Conservation (phyloP, 2,329 filamentous ascomycete genomes). For the Geoglossum cookeanum region DNA sequence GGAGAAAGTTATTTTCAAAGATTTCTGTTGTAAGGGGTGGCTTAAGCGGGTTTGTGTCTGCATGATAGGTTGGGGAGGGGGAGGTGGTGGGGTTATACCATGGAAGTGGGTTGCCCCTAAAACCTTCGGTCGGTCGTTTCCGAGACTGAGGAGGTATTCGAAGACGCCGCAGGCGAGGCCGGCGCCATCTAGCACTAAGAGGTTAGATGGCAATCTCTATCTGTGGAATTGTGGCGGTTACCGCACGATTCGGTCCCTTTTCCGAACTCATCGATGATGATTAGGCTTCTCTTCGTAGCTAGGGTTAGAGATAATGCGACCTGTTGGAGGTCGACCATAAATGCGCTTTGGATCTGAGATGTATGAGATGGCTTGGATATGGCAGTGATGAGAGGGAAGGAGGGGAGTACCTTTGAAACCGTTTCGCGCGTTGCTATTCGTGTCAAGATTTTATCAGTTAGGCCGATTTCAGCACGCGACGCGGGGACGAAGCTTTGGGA, state of each 20-base stretch:
- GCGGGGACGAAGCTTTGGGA: constrained; percentile 63
- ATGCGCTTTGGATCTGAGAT: constrained; percentile 38
- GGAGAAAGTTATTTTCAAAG: constrained; percentile 43
- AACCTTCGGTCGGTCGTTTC: constrained; percentile 34
- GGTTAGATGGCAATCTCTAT: not conserved
- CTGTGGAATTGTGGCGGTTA: constrained; percentile 9
- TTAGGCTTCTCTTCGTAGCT: constrained; percentile 54
- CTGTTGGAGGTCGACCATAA: constrained; percentile 76
- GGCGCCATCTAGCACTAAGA: constrained; percentile 32
- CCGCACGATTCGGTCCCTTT: constrained; percentile 44
- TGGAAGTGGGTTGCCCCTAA: constrained; percentile 45
- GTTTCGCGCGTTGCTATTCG: constrained; percentile 59
- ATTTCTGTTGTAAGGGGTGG: too few species aligned
- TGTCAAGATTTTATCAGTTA: constrained; percentile 86
- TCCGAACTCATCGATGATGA: constrained; percentile 87
- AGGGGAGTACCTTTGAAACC: constrained; percentile 31
- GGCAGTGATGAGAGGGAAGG: not conserved
- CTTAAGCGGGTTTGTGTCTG: too few species aligned
- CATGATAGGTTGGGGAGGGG: constrained; percentile 18
- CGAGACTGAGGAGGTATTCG: constrained; percentile 33
- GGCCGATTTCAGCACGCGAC: constrained; percentile 51
- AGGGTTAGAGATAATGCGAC: constrained; percentile 57
- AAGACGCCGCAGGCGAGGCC: constrained; percentile 43
- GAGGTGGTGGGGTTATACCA: constrained; percentile 30
- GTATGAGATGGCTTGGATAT: not conserved